These are phyloP conservation scores for Rhizopus stolonifer DNA, from an alignment of 371 early-diverging fungal genomes.

Conservation along the genomic window DNA sequence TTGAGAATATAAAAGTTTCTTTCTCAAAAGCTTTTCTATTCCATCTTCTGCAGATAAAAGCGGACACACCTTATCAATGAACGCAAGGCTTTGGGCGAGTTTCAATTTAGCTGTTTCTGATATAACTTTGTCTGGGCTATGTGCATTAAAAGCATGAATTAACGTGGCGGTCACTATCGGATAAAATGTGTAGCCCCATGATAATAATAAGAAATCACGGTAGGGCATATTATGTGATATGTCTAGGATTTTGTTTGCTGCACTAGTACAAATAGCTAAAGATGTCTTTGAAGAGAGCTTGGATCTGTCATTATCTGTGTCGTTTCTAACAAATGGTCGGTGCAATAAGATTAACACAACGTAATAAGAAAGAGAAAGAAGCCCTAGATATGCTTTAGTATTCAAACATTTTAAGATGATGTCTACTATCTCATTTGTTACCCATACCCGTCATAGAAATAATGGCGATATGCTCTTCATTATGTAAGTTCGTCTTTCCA, in stretches of 20 bases:
- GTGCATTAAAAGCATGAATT: slow-evolving; percentile 22
- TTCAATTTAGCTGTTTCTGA: slow-evolving; percentile 19
- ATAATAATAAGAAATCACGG: slow-evolving; percentile 21
- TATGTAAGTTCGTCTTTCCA: neutral
- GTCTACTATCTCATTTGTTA: neutral
- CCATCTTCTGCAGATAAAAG: slow-evolving; percentile 1
- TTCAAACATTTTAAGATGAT: neutral
- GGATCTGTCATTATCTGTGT: slow-evolving; percentile 1
- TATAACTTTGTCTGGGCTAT: slow-evolving; percentile 5
- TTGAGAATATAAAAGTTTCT: slow-evolving; percentile 4
- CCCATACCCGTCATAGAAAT: slow-evolving; percentile 29
- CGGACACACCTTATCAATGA: slow-evolving; percentile 10
- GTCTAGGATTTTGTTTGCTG: slow-evolving; percentile 35
- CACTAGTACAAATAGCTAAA: slow-evolving; percentile 44
- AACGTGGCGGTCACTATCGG: slow-evolving; percentile 23
- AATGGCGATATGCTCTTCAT: slow-evolving; percentile 14
- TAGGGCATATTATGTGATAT: slow-evolving; percentile 26
- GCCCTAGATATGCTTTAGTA: slow-evolving; percentile 16
- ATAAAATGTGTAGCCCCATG: slow-evolving; percentile 35
- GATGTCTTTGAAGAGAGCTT: slow-evolving; percentile 29
- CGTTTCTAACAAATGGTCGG: slow-evolving; percentile 58
- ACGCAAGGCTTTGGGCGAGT: slow-evolving; percentile 14
- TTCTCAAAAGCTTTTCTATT: slow-evolving; percentile 12
- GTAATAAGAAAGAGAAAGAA: slow-evolving; percentile 63
- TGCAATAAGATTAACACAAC: slow-evolving; percentile 72